Percentiles rank a stretch among this genome's conserved stretches.
Evolutionary conservation across 352 stramenopile genomes (phyloP).

Genomic region (Globisporangium splendens): DNA sequence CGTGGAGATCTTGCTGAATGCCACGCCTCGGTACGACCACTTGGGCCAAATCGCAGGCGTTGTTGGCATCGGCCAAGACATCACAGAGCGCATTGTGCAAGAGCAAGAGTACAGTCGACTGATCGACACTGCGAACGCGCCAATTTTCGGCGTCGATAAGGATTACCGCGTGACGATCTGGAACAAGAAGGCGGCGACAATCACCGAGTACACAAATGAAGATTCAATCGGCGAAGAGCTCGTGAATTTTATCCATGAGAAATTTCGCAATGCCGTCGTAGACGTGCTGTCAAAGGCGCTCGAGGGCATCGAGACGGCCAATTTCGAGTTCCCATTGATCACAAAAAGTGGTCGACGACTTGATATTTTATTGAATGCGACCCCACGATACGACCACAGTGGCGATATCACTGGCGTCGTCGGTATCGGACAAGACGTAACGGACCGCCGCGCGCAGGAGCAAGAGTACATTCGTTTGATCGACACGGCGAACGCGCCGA

Average conservation of each 20-base stretch:
- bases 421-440: slow-evolving; percentile 81
- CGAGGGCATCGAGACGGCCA: slow-evolving; percentile 58
- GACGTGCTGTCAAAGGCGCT: slow-evolving; percentile 67
- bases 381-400: slow-evolving; percentile 62
- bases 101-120: slow-evolving; percentile 81
- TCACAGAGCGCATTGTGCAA: slow-evolving; percentile 74
- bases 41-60: slow-evolving; percentile 62
- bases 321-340: slow-evolving; percentile 85
- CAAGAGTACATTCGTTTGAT: slow-evolving; percentile 86
- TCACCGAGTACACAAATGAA: slow-evolving; percentile 85
- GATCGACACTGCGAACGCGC: slow-evolving; percentile 80
- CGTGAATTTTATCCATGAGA: slow-evolving; percentile 61
- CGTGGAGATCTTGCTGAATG: slow-evolving; percentile 79
- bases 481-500: slow-evolving; percentile 88
- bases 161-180: slow-evolving; percentile 85
- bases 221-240: slow-evolving; percentile 84
- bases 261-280: slow-evolving; percentile 62
- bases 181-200: slow-evolving; percentile 90
- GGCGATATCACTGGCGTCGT: slow-evolving; percentile 76
- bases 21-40: slow-evolving; percentile 61
- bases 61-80: slow-evolving; percentile 81
- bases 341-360: slow-evolving; percentile 66
- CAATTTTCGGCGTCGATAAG: slow-evolving; percentile 82
- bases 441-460: slow-evolving; percentile 78
- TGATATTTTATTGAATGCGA: slow-evolving; percentile 81